Evolutionary conservation across 768 basidiomycete genomes (phyloP), one percentile per base, ranked within the genome.

Genomic region (Rhodosporidiobolus sp.): DNA sequence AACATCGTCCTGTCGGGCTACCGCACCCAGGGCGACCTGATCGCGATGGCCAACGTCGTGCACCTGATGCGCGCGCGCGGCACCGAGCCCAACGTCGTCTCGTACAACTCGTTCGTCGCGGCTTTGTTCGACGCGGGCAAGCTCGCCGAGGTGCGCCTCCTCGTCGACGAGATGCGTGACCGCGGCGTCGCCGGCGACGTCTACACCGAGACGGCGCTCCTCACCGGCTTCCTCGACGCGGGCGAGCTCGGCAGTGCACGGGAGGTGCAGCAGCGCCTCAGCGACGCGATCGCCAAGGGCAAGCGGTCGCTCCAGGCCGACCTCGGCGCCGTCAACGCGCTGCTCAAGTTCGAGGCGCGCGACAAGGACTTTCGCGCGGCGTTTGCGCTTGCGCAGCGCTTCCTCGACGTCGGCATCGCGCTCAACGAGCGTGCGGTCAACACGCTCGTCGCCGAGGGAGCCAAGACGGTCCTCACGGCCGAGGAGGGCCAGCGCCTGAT

Each of bases 91-190:
- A 65, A 66, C 63, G 62, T 70, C 45, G 71, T 64, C 6, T 58
- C 69, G 50, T 77, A 71, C 67, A 75, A 72, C 57, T 63, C 68
- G 38, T 55, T 77, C 50, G 53, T 77, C 49, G 32, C 65, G 32
- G 65, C 73, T 0, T 22, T 70, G 52, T 69, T 77, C 53, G 67
- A 69, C 38, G 1, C 52, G 19, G 57, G 60, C 5, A 34, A 55
- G 28, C 10, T 67, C 54, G 48, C 30, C 2, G 56, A 63, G 20
- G 72, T 69, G n/a, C 43, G 70, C 52, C 28, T 48, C n/a, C 16
- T 65, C 3, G 34, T 57, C 17, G n/a, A 22, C 7, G 68, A 74
- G 50, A 70, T 78, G 64, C 9, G 24, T 1, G 22, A 20, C 1
- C 32, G 26, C 4, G 59, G 64, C n/a, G 64, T 74, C n/a, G 30